Percentiles rank a stretch among this genome's conserved stretches.
phyloP scores from a whole-genome alignment of 257 asterid genomes.

The Osmanthus fragrans region DNA sequence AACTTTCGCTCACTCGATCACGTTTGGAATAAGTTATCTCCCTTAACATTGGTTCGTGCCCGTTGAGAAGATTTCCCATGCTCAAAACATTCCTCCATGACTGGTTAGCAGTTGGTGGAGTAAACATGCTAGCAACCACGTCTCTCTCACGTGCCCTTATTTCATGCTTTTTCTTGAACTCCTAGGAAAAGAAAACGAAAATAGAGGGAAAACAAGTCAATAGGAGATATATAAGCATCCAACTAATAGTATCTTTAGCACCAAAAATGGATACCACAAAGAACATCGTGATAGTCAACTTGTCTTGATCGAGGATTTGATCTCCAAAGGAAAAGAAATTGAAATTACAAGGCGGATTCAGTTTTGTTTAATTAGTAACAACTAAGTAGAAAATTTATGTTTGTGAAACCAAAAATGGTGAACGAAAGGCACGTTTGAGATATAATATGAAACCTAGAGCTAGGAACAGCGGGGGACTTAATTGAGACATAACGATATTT shows the following conservation, averaged over 20 bases:
- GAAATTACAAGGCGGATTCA: not conserved
- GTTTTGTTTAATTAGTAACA: not conserved
- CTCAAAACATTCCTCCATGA: constrained; percentile 91
- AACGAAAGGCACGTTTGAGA: not conserved
- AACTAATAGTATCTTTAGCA: not conserved
- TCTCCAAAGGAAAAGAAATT: not conserved
- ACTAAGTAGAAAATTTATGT: not conserved
- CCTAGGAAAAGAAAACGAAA: constrained; percentile 34
- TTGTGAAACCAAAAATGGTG: not conserved
- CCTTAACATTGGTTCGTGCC: constrained; percentile 80
- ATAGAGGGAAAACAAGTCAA: constrained; percentile 1
- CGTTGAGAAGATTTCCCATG: constrained; percentile 95
- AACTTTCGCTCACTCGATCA: constrained; percentile 62
- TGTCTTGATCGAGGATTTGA: no score
- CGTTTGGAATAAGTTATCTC: constrained; percentile 79
- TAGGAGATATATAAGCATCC: constrained; percentile 8
- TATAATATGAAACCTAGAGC: not conserved
- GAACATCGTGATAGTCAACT: no score
- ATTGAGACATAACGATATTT: not conserved
- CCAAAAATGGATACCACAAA: no score
- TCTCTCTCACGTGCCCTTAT: constrained; percentile 57
- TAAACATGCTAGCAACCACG: constrained; percentile 64
- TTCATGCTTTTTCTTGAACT: no score
- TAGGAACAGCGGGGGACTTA: not conserved
- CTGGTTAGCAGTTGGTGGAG: constrained; percentile 86